These are phyloP conservation scores for Ophiostoma quercus DNA, from an alignment of 2,329 filamentous ascomycete genomes.

Conservation along the genomic window DNA sequence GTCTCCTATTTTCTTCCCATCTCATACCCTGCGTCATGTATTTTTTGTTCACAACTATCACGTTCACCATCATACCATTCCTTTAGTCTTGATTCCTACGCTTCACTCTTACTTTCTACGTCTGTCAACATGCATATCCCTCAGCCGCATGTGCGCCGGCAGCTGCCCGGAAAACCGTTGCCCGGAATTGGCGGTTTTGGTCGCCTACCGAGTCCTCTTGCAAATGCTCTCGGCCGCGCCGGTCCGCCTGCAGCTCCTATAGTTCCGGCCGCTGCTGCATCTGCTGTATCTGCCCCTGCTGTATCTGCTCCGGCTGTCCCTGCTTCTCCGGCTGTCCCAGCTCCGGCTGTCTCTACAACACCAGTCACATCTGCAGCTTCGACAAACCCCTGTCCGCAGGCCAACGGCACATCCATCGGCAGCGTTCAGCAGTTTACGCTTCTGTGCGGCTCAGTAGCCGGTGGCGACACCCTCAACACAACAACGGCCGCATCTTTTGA, in stretches of 20 bases:
- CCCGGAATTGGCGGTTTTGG: neutral
- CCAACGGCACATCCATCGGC: neutral
- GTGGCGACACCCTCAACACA: neutral
- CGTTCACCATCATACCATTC: too few relatives aligned
- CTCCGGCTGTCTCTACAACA: too few relatives aligned
- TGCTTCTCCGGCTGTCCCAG: too few relatives aligned
- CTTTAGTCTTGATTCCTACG: neutral
- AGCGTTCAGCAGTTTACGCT: neutral
- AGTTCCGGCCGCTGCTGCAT: too few relatives aligned
- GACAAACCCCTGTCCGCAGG: too few relatives aligned
- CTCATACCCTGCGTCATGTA: neutral
- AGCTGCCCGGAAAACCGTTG: neutral
- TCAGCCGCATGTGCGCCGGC: neutral
- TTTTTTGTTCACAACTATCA: neutral
- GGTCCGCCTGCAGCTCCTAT: too few relatives aligned
- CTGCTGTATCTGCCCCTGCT: too few relatives aligned
- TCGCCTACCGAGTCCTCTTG: neutral
- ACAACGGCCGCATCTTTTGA: neutral
- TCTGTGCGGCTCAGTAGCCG: too few relatives aligned
- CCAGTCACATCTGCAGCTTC: too few relatives aligned
- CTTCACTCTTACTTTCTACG: too few relatives aligned
- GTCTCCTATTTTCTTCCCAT: neutral
- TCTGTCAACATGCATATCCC: neutral
- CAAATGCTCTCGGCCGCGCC: neutral
- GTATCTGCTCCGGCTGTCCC: too few relatives aligned